These are phyloP conservation scores for Kewa caespitosa DNA, from an alignment of 179 eudicot species.

Conservation along the genomic window DNA sequence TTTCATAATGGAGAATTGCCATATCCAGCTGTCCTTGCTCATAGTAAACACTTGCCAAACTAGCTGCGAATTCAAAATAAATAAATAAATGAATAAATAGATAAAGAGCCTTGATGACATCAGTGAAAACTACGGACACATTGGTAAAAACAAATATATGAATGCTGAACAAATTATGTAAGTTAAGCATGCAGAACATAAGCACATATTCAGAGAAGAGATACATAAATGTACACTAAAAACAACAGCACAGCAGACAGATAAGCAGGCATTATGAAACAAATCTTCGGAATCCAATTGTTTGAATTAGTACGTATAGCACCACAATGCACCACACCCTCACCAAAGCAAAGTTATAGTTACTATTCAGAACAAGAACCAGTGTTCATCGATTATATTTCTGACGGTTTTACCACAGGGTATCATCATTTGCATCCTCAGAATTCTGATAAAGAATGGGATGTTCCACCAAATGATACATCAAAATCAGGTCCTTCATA, in stretches of 20 bases:
- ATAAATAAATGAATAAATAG: too few relatives aligned
- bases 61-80: constrained; percentile 52
- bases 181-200: neutral
- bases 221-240: neutral
- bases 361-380: neutral
- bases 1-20: constrained; percentile 78
- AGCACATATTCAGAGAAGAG: neutral
- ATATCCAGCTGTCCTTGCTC: constrained; percentile 93
- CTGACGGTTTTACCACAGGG: neutral
- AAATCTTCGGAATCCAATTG: neutral
- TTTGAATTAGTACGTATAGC: neutral
- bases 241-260: neutral
- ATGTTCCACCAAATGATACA: neutral
- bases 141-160: neutral
- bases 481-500: neutral
- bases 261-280: neutral
- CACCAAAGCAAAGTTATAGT: neutral
- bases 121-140: neutral
- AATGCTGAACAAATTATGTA: neutral
- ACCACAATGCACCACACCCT: neutral
- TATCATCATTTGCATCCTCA: constrained; percentile 6
- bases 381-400: neutral
- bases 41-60: constrained; percentile 74
- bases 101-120: neutral
- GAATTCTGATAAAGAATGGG: neutral